Evolutionary conservation across 1,284 basidiomycete species (phyloP).

Genomic region (Ceratobasidium sp.): DNA sequence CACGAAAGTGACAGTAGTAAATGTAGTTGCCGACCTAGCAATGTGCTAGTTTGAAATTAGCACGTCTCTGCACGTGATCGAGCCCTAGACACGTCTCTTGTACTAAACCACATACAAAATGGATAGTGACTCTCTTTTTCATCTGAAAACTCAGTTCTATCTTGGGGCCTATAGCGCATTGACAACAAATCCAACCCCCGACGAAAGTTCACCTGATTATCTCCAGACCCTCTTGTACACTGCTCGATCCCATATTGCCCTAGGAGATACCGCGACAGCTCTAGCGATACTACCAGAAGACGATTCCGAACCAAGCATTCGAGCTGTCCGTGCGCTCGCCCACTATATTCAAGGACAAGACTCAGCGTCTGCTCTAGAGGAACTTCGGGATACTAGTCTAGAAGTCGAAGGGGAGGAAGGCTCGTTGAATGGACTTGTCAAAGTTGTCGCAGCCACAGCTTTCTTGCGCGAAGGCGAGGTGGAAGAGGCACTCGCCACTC

Average conservation of each 20-base stretch:
- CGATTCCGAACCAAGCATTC: constrained; percentile 72
- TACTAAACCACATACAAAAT: constrained; percentile 36
- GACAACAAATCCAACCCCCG: constrained; percentile 64
- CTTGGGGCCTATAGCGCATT: constrained; percentile 78
- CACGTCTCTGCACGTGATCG: too few species aligned
- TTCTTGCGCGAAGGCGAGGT: constrained; percentile 85
- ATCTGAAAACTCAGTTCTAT: constrained; percentile 86
- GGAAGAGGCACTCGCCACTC: constrained; percentile 90
- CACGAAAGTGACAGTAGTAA: too few species aligned
- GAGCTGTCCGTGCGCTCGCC: constrained; percentile 77
- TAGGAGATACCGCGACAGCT: constrained; percentile 67
- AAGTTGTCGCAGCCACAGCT: constrained; percentile 83
- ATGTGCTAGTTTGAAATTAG: too few species aligned
- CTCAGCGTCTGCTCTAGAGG: constrained; percentile 73
- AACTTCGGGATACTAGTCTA: constrained; percentile 83
- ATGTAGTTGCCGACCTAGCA: too few species aligned
- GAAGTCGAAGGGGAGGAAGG: constrained; percentile 79
- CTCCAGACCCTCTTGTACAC: constrained; percentile 77
- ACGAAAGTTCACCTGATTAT: constrained; percentile 71
- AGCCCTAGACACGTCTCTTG: not conserved
- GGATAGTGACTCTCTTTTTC: constrained; percentile 63
- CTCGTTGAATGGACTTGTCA: constrained; percentile 74
- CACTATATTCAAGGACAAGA: constrained; percentile 65
- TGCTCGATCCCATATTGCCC: constrained; percentile 84
- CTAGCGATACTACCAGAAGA: constrained; percentile 66